Evolutionary conservation across 257 asterid genomes (phyloP), one percentile per base, ranked within the genome.

Genomic region (Coffea canephora): DNA sequence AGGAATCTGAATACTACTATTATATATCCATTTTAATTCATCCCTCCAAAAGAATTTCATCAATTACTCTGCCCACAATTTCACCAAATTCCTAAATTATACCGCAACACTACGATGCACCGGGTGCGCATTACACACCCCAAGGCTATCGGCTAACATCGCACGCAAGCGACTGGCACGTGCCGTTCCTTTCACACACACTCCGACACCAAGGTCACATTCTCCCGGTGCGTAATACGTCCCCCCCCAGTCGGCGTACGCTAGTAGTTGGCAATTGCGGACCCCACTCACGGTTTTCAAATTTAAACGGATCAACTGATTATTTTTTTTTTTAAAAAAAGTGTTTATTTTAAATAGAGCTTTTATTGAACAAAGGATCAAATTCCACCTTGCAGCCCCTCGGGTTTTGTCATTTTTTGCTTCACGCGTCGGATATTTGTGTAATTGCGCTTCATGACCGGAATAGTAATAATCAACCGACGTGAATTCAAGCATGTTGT

Each of bases 1-100:
- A 41, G 80, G 83, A 83, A 82, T 89, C 84, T 62, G 76, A 85
- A 1, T 9, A 31, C 31, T 31, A 31, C 1, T 31, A 31, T 31
- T 31, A 3, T 39, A 39, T 39, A 2, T 39, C 21, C 5, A n/a
- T 59, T 77, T 78, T 75, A 78, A 75, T 73, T 79, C 82, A 80
- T 76, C 78, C 43, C 70, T 68, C 62, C 62, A 52, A 61, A 39
- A 15, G 39, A 39, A 39, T 39, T 8, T 41, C 4, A n/a, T 41
- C 4, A n/a, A 50, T 64, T 25, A 16, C 48, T 48, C 69, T n/a
- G 62, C 74, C 69, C 65, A 3, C 16, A 4, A 61, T 68, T 73
- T 41, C 27, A 71, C 34, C 25, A 16, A 36, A 81, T 70, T 54
- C 2, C 15, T 39, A 62, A 62, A 81, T 48, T 52, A 27, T 1